A percentile compares a stretch with the other conserved stretches of the same genome.
Evolutionary conservation across 371 early-diverging fungal genomes (phyloP).

Genomic region (Basidiobolus meristosporus): DNA sequence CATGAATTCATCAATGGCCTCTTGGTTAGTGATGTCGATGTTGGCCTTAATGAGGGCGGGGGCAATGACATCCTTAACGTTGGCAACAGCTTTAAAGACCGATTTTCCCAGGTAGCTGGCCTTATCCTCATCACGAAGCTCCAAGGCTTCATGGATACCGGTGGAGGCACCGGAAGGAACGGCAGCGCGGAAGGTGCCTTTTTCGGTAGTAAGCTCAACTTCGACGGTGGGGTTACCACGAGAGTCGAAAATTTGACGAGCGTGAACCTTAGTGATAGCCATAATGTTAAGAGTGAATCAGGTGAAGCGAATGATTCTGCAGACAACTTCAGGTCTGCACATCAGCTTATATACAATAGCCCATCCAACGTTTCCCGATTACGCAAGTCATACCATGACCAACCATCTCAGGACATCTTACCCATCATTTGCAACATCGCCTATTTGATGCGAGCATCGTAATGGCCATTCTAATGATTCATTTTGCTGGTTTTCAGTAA

Average conservation of each 20-base stretch:
- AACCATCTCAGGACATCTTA: too few relatives aligned
- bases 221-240: conserved; percentile 98
- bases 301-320: too few relatives aligned
- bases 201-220: conserved; percentile 85
- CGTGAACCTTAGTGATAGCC: conserved; percentile 64
- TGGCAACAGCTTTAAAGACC: conserved; percentile 82
- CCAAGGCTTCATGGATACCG: conserved; percentile 95
- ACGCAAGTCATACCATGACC: too few relatives aligned
- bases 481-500: too few relatives aligned
- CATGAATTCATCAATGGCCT: conserved; percentile 80
- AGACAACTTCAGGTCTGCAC: too few relatives aligned
- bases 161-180: conserved; percentile 99
- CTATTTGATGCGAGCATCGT: too few relatives aligned
- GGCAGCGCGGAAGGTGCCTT: conserved; percentile 78
- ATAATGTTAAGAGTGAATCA: too few relatives aligned
- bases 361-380: too few relatives aligned
- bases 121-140: conserved; percentile 84
- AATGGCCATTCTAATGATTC: too few relatives aligned
- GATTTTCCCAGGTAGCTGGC: conserved; percentile 84
- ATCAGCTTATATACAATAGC: too few relatives aligned
- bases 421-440: too few relatives aligned
- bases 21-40: conserved; percentile 67
- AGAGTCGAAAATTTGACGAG: conserved; percentile 97
- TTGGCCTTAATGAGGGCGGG: conserved; percentile 54
- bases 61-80: conserved; percentile 77